Evolutionary conservation across 495 filamentous ascomycete genomes (phyloP), one percentile per base, ranked within the genome.

Genomic region (Mytilinidion resinicola): DNA sequence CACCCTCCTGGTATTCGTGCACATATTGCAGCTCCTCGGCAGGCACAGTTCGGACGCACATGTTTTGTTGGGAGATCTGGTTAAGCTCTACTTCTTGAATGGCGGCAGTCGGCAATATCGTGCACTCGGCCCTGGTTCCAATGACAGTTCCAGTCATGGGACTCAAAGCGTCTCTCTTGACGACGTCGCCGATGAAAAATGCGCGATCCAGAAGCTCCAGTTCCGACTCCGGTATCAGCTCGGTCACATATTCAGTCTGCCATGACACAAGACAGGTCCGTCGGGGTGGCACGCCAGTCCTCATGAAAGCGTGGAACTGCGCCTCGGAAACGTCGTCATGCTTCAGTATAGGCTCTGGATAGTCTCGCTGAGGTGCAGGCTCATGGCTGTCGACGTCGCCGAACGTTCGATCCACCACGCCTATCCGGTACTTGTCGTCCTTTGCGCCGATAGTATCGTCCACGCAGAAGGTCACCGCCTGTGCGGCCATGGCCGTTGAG

Each of bases 141-240:
- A 74, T 69, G 42, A 76, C 70, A 15, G 70, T 71, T 35, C 73
- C 73, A 56, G 68, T 74, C 66, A 74, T 72, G n/a, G 70, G 63
- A 55, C 67, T 59, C 35, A 62, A 56, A 9, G 59, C 51, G 38
- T 67, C 48, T 38, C 60, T 57, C 66, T 74, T 74, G 51, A 76
- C 73, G 12, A 74, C 57, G 57, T 76, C 73, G 15, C 74, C 73
- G 17, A 75, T 59, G 33, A 70, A 53, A 38, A 75, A 56, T 14
- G 59, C 57, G 4, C 74, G 64, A 52, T 74, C 73, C 20, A 74
- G 56, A 33, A 75, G 53, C 25, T 55, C 49, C 34, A 76, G 61
- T 15, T 65, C 54, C 0, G 57, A 35, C 48, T 67, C 61, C 0
- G 57, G 66, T n/a, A 73, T 62, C 10, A 76, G 66, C 37, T 69